Evolutionary conservation across 2,329 filamentous ascomycete species (phyloP).

Genomic region (Phoma sp.): DNA sequence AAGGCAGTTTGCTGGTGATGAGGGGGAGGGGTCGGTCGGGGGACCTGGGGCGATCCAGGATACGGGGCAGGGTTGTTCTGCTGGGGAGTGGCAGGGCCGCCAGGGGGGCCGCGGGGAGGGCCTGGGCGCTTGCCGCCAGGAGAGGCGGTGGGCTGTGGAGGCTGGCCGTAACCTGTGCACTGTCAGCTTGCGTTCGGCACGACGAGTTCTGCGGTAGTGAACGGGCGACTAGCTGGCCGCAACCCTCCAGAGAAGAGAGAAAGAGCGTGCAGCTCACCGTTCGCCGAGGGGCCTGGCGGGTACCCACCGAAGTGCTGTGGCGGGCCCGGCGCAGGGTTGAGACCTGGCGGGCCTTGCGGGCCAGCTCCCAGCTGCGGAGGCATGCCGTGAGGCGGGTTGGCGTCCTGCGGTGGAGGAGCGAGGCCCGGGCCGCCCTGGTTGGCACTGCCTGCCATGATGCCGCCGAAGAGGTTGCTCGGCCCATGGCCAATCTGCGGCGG

Average conservation of each 20-base stretch:
- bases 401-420: slow-evolving; percentile 71
- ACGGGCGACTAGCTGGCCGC: neutral
- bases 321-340: slow-evolving; percentile 63
- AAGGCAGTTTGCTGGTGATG: slow-evolving; percentile 46
- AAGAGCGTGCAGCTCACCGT: slow-evolving; percentile 58
- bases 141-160: slow-evolving; percentile 83
- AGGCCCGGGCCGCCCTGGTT: slow-evolving; percentile 85
- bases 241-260: slow-evolving; percentile 6
- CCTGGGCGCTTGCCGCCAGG: slow-evolving; percentile 80
- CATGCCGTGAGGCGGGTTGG: slow-evolving; percentile 65
- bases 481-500: slow-evolving; percentile 88
- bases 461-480: slow-evolving; percentile 88
- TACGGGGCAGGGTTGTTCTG: slow-evolving; percentile 89
- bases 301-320: slow-evolving; percentile 75
- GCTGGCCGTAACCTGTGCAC: slow-evolving; percentile 75
- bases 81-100: slow-evolving; percentile 83
- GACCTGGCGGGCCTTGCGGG: slow-evolving; percentile 76
- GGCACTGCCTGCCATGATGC: slow-evolving; percentile 89
- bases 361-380: slow-evolving; percentile 67
- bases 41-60: slow-evolving; percentile 81
- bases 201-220: neutral
- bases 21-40: slow-evolving; percentile 77
- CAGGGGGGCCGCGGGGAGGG: slow-evolving; percentile 65
- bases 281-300: slow-evolving; percentile 69
- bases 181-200: slow-evolving; percentile 14